Evolutionary conservation across 108 stramenopile species (phyloP).

Genomic region (Nitzschia inconspicua): DNA sequence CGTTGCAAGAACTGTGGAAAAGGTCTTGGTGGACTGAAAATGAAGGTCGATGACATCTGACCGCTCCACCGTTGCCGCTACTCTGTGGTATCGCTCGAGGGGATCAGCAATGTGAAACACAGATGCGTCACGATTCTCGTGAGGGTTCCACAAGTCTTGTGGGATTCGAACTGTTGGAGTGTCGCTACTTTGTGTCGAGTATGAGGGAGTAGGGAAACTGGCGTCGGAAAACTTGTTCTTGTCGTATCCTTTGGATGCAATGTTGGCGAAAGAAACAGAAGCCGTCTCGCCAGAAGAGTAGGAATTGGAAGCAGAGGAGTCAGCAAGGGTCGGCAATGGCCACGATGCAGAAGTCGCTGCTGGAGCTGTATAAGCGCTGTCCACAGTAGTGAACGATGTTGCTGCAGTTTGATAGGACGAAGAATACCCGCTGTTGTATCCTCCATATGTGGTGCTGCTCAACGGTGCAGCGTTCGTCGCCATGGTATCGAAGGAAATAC

Average conservation of each 20-base stretch:
- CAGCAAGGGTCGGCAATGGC: not conserved
- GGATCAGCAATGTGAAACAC: slow-evolving; percentile 60
- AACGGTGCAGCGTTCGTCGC: not conserved
- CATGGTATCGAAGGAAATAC: slow-evolving; percentile 28
- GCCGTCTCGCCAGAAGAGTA: slow-evolving; percentile 3
- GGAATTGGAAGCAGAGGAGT: not conserved
- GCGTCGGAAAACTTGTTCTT: slow-evolving; percentile 11
- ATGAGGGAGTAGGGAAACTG: not conserved
- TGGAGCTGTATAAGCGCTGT: not conserved
- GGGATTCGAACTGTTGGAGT: slow-evolving; percentile 51
- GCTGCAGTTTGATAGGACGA: no score
- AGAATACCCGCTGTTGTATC: no score
- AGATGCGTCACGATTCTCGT: slow-evolving; percentile 45
- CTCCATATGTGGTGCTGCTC: no score
- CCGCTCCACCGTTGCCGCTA: slow-evolving; percentile 9
- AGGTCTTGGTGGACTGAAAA: slow-evolving; percentile 67
- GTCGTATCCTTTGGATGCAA: slow-evolving; percentile 52
- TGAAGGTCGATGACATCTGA: slow-evolving; percentile 61
- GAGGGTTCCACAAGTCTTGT: slow-evolving; percentile 59
- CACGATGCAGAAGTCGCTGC: not conserved
- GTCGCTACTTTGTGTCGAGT: not conserved
- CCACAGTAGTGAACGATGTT: not conserved
- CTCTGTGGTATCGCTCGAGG: slow-evolving; percentile 40
- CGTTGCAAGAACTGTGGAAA: slow-evolving; percentile 34
- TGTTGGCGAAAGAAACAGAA: slow-evolving; percentile 44